Evolutionary conservation across 2,329 filamentous ascomycete species (phyloP), one percentile per base, ranked within the genome.

Genomic region (Colletotrichum eleusines): DNA sequence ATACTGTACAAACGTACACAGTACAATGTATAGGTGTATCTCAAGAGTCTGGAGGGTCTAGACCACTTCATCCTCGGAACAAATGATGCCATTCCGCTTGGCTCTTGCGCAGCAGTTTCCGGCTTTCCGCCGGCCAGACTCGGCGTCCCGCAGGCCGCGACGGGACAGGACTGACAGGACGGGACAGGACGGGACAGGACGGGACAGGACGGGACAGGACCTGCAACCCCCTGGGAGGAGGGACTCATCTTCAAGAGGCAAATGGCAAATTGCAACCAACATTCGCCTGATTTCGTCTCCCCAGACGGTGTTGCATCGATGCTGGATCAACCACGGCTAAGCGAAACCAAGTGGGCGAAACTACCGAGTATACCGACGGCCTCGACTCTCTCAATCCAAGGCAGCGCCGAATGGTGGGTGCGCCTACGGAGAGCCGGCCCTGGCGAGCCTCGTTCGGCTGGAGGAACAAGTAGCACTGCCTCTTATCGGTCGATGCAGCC

Each of bases 1-100:
- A 33, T 33, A n/a, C n/a, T n/a, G n/a, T n/a, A 33, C 31, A 33
- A 3, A 33, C 31, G 31, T 33, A 7, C 7, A 7, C 7, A 33
- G 31, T 33, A 33, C 31, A 7, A 33, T 33, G 31, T 33, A 33
- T 7, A n/a, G n/a, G 23, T n/a, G 11, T 9, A 18, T 60, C 8
- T 23, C 20, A 18, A n/a, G 18, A 59, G 2, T 23, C 14, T 26
- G 44, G 31, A n/a, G n/a, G 18, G 33, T 38, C 44, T 40, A 16
- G 59, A 62, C 16, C 33, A 40, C 23, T 42, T 38, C 58, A 26
- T 40, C 33, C 16, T 62, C 5, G 11, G 9, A 14, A 20, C 31
- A n/a, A 40, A 50, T 59, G 59, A 40, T 51, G 59, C 59, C 58
- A 40, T 40, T 51, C 35, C 18, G n/a, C 46, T 51, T 51, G 59